Conservation (phyloP, 179 eudicot genomes). For the Silene coronaria region DNA sequence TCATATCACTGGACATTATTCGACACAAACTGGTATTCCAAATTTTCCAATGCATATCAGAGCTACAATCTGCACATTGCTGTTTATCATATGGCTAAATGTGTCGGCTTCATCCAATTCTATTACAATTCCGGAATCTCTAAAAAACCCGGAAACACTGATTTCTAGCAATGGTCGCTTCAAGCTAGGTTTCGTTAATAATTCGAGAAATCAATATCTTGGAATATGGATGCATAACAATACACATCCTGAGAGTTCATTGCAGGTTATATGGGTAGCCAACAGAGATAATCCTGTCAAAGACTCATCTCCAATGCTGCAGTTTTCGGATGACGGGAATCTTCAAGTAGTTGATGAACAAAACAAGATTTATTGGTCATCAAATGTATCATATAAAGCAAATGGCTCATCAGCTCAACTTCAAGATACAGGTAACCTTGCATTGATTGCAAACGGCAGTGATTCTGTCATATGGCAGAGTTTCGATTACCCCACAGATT, state of each 20-base stretch:
- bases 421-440: constrained; percentile 26
- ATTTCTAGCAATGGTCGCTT: constrained; percentile 17
- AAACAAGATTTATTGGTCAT: constrained; percentile 29
- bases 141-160: constrained; percentile 23
- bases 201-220: constrained; percentile 23
- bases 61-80: background rate
- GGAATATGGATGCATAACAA: constrained; percentile 26
- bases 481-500: constrained; percentile 24
- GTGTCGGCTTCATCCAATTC: background rate
- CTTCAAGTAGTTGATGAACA: constrained; percentile 21
- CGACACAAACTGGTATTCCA: background rate
- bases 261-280: constrained; percentile 31
- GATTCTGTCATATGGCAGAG: constrained; percentile 19
- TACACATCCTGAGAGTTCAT: background rate
- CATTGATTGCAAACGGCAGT: background rate
- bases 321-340: constrained; percentile 23
- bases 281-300: constrained; percentile 26
- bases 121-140: constrained; percentile 8
- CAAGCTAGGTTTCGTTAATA: constrained; percentile 26
- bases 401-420: constrained; percentile 24
- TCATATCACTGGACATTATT: background rate
- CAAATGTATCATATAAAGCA: constrained; percentile 15
- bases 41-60: background rate
- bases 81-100: background rate
- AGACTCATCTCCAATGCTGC: constrained; percentile 18